Percentiles rank a stretch among this genome's conserved stretches.
Evolutionary conservation across 306 rosid genomes (phyloP).

Genomic region (Glycyrrhiza uralensis): DNA sequence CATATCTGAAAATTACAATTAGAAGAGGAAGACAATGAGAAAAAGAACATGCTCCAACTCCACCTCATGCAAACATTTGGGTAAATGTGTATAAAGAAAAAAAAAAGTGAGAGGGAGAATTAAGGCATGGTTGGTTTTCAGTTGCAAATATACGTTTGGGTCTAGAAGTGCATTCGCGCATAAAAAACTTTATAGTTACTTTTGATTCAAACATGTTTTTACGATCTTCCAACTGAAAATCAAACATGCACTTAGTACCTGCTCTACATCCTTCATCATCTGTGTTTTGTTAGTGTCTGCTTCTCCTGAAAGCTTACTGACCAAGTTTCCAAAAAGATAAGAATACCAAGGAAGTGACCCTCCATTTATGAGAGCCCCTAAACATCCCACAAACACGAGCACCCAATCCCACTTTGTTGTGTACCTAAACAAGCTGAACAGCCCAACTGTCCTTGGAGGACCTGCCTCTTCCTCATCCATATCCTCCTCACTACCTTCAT

Average conservation of each 20-base stretch:
- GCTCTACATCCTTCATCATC: constrained; percentile 57
- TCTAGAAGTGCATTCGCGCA: too few relatives aligned
- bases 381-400: constrained; percentile 78
- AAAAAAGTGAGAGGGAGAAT: too few relatives aligned
- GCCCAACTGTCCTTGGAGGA: constrained; percentile 53
- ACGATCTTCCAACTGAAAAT: too few relatives aligned
- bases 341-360: constrained; percentile 92
- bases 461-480: constrained; percentile 45
- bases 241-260: too few relatives aligned
- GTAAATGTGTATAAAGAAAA: too few relatives aligned
- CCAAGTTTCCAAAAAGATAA: constrained; percentile 65
- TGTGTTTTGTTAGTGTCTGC: constrained; percentile 16
- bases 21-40: not conserved
- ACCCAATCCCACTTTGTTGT: constrained; percentile 71
- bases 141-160: too few relatives aligned
- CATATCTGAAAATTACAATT: constrained; percentile 56
- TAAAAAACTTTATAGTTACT: too few relatives aligned
- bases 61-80: not conserved
- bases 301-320: constrained; percentile 56
- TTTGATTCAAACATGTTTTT: too few relatives aligned
- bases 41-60: not conserved
- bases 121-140: too few relatives aligned
- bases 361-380: constrained; percentile 84
- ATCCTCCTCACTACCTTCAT: constrained; percentile 46
- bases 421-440: constrained; percentile 76